These are phyloP conservation scores for Ophiostoma populinum DNA, from an alignment of 2,329 filamentous ascomycete species.

Conservation along the genomic window DNA sequence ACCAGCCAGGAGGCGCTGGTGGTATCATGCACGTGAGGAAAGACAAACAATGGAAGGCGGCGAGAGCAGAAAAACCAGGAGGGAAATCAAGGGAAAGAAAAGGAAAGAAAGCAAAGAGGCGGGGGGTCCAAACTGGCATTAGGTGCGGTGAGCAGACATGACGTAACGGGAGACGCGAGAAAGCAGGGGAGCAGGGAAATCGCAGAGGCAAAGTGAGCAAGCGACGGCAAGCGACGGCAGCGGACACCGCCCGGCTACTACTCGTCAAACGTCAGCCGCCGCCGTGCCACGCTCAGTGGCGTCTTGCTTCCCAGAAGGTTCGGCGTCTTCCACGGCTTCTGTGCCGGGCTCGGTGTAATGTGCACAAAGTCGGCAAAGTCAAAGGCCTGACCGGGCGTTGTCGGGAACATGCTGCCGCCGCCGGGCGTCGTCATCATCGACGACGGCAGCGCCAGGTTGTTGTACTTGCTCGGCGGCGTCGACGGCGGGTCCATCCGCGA, in stretches of 20 bases:
- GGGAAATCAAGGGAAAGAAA: neutral
- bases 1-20: slow-evolving; percentile 10
- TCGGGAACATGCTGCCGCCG: slow-evolving; percentile 49
- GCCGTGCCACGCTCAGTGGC: slow-evolving; percentile 49
- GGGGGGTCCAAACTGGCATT: slow-evolving; percentile 11
- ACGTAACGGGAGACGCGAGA: neutral
- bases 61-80: neutral
- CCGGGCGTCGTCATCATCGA: slow-evolving; percentile 83
- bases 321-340: slow-evolving; percentile 77
- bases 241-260: too few relatives aligned
- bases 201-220: neutral
- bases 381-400: slow-evolving; percentile 67
- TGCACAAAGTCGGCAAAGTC: slow-evolving; percentile 97
- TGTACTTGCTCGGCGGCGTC: slow-evolving; percentile 56
- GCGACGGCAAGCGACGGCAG: too few relatives aligned
- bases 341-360: slow-evolving; percentile 87
- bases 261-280: slow-evolving; percentile 68
- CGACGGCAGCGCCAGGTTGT: slow-evolving; percentile 52
- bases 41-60: neutral
- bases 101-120: neutral
- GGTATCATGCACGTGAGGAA: slow-evolving; percentile 10
- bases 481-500: slow-evolving; percentile 52
- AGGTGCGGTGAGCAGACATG: slow-evolving; percentile 2
- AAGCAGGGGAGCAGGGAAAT: neutral
- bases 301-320: slow-evolving; percentile 31